Evolutionary conservation across 2,329 filamentous ascomycete species (phyloP).

Genomic region (Diaporthe helianthi): DNA sequence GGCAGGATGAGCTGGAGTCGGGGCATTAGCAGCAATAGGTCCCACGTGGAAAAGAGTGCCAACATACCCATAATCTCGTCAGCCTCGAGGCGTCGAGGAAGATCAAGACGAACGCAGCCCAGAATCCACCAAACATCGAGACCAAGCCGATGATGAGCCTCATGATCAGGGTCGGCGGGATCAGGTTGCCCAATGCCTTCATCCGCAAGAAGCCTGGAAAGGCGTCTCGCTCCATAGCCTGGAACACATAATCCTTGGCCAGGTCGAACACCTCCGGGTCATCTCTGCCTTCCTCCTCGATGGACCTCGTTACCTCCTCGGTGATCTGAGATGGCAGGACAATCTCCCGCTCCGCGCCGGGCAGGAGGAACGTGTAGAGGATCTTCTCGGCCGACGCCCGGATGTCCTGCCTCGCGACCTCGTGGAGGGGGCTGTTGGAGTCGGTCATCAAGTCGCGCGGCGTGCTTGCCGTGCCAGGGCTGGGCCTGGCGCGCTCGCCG

Average conservation of each 20-base stretch:
- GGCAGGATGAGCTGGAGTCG: slow-evolving; percentile 73
- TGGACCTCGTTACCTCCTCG: slow-evolving; percentile 81
- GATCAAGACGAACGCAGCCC: slow-evolving; percentile 92
- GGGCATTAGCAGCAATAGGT: slow-evolving; percentile 32
- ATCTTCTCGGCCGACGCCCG: slow-evolving; percentile 96
- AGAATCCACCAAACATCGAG: slow-evolving; percentile 89
- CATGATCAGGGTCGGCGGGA: slow-evolving; percentile 87
- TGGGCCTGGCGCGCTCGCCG: slow-evolving; percentile 53
- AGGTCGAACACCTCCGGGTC: slow-evolving; percentile 97
- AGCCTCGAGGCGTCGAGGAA: slow-evolving; percentile 80
- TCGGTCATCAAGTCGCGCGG: slow-evolving; percentile 71
- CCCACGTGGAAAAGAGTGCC: not conserved
- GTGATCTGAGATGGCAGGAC: slow-evolving; percentile 89
- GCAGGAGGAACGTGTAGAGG: slow-evolving; percentile 94
- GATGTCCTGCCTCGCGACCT: slow-evolving; percentile 87
- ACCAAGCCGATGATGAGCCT: slow-evolving; percentile 85
- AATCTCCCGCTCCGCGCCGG: slow-evolving; percentile 96
- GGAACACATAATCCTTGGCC: slow-evolving; percentile 98
- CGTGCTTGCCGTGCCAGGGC: slow-evolving; percentile 63
- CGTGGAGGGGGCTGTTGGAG: slow-evolving; percentile 82
- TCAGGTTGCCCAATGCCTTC: slow-evolving; percentile 94
- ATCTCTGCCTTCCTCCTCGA: slow-evolving; percentile 90
- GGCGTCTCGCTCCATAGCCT: slow-evolving; percentile 99
- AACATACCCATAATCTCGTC: slow-evolving; percentile 83
- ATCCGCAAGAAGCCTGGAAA: slow-evolving; percentile 95